phyloP scores from a whole-genome alignment of 2,329 filamentous ascomycete genomes.

The Chrysoporthe puriensis region DNA sequence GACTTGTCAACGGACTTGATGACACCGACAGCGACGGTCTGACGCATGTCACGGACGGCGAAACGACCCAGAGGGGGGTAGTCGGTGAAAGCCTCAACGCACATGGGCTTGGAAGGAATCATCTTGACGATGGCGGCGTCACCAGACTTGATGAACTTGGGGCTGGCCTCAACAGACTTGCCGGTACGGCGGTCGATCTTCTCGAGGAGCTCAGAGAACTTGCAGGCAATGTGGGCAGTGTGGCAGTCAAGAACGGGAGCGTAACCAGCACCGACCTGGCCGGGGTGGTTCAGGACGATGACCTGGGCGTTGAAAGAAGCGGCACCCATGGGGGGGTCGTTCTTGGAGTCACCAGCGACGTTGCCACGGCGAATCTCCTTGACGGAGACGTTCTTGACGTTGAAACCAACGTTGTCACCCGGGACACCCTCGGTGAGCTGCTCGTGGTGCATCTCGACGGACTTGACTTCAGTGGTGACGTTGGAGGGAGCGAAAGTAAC shows the following conservation, averaged over 20 bases:
- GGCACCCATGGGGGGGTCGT: slow-evolving; percentile 87
- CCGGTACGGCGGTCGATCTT: slow-evolving; percentile 99
- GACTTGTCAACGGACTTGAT: slow-evolving; percentile 84
- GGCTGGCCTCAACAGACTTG: slow-evolving; percentile 87
- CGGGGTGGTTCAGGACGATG: slow-evolving; percentile 99
- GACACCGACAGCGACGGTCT: slow-evolving; percentile 91
- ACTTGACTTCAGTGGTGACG: slow-evolving; percentile 99
- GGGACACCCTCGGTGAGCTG: slow-evolving; percentile 93
- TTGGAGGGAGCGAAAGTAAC: slow-evolving; percentile 98
- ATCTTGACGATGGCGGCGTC: slow-evolving; percentile 99
- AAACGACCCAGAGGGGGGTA: slow-evolving; percentile 99
- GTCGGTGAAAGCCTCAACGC: slow-evolving; percentile 99
- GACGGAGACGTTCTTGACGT: slow-evolving; percentile 99
- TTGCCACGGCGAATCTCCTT: slow-evolving; percentile 99
- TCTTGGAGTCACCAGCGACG: slow-evolving; percentile 99
- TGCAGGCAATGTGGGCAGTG: slow-evolving; percentile 99
- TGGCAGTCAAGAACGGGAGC: slow-evolving; percentile 99
- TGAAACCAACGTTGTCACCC: slow-evolving; percentile 99
- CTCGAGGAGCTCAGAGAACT: slow-evolving; percentile 98
- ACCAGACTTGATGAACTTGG: slow-evolving; percentile 99
- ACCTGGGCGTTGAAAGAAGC: slow-evolving; percentile 99
- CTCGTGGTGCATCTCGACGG: slow-evolving; percentile 99
- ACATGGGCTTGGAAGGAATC: slow-evolving; percentile 99
- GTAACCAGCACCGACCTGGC: slow-evolving; percentile 99
- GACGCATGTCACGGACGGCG: slow-evolving; percentile 98